Evolutionary conservation across 495 filamentous ascomycete species (phyloP).

Genomic region (Tuber borchii): DNA sequence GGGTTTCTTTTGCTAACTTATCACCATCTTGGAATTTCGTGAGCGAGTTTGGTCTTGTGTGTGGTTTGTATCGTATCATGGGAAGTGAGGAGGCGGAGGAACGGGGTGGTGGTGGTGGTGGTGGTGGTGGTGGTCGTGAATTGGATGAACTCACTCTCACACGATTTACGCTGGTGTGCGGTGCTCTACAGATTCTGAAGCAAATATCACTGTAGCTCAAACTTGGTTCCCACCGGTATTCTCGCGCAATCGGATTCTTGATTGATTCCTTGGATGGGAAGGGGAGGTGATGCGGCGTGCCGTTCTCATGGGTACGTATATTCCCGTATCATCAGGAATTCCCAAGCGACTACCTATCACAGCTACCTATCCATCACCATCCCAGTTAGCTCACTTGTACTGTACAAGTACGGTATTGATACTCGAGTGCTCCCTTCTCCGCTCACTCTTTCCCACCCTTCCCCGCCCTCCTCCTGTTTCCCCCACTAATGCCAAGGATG

Average conservation of each 20-base stretch:
- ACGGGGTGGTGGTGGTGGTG: neutral
- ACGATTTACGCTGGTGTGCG: neutral
- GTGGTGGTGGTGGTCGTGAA: neutral
- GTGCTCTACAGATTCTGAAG: constrained; percentile 1
- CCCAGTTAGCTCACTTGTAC: neutral
- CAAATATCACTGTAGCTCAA: neutral
- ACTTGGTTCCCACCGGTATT: neutral
- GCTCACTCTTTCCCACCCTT: neutral
- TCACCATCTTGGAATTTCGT: neutral
- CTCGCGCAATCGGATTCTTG: constrained; percentile 3
- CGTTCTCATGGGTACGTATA: constrained; percentile 5
- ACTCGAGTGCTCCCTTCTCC: neutral
- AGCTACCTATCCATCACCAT: neutral
- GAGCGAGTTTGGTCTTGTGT: neutral
- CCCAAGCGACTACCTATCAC: neutral
- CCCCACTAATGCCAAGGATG: neutral
- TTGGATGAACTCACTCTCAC: neutral
- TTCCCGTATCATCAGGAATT: constrained; percentile 3
- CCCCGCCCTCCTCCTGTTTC: neutral
- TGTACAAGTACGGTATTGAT: neutral
- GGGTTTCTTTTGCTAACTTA: neutral
- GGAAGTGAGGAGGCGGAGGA: neutral
- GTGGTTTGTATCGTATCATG: neutral
- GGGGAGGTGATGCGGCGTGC: neutral
- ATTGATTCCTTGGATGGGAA: neutral